These are phyloP conservation scores for Crucibulum laeve DNA, from an alignment of 768 basidiomycete genomes.

Conservation along the genomic window DNA sequence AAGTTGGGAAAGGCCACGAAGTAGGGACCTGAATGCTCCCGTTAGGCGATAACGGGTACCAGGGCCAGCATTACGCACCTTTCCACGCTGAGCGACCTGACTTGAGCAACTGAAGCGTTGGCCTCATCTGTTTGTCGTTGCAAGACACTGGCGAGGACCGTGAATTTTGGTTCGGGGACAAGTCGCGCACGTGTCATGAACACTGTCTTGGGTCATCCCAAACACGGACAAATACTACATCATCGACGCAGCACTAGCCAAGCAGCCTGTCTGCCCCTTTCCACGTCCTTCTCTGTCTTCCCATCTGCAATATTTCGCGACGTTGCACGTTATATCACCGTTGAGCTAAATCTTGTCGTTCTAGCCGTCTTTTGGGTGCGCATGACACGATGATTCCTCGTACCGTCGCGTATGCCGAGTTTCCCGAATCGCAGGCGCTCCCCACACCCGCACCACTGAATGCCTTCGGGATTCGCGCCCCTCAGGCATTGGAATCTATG, in stretches of 20 bases:
- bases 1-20: constrained; percentile 93
- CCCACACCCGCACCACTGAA: neutral
- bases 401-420: neutral
- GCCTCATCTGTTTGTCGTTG: constrained; percentile 42
- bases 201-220: neutral
- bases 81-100: constrained; percentile 84
- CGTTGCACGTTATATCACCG: too few species aligned
- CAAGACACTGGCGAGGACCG: constrained; percentile 1
- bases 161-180: neutral
- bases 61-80: constrained; percentile 33
- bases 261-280: neutral
- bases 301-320: too few species aligned
- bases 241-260: neutral
- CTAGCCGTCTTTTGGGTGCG: too few species aligned
- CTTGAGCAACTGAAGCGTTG: constrained; percentile 52
- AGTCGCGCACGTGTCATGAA: neutral
- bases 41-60: neutral
- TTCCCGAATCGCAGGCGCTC: neutral
- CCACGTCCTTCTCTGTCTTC: neutral
- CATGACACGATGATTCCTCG: neutral
- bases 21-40: constrained; percentile 70
- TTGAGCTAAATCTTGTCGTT: too few species aligned
- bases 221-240: neutral
- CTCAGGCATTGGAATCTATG: constrained; percentile 6
- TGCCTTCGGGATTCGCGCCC: constrained; percentile 4